Conservation (phyloP, 2,329 filamentous ascomycete genomes). For the Helotiales sp. region DNA sequence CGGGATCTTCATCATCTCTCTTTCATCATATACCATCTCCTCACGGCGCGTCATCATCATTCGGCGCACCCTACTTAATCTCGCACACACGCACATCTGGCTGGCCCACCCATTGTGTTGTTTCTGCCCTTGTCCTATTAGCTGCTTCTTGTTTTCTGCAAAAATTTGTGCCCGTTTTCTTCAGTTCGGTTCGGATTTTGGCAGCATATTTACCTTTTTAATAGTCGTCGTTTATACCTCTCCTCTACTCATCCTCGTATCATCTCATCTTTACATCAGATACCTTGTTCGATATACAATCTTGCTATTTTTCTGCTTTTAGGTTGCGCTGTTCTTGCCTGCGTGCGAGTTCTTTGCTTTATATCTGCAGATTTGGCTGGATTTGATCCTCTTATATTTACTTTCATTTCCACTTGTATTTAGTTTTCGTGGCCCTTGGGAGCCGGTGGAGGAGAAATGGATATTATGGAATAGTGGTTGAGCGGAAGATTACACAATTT, state of each 20-base stretch:
- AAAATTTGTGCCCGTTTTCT: constrained; percentile 18
- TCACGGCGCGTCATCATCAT: constrained; percentile 21
- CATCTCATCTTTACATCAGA: constrained; percentile 46
- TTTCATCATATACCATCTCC: constrained; percentile 33
- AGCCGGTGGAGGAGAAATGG: constrained; percentile 3
- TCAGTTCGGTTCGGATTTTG: not conserved
- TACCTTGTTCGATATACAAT: constrained; percentile 65
- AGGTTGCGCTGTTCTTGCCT: constrained; percentile 8
- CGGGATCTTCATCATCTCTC: constrained; percentile 37
- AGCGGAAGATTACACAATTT: constrained; percentile 11
- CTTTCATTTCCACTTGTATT: constrained; percentile 27
- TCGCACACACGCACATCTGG: constrained; percentile 40
- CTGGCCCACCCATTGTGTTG: constrained; percentile 44
- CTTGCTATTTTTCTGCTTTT: constrained; percentile 24
- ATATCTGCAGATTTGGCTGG: constrained; percentile 7
- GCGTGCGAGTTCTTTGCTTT: constrained; percentile 5
- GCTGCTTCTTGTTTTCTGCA: constrained; percentile 27
- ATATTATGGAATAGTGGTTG: not conserved
- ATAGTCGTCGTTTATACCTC: constrained; percentile 38
- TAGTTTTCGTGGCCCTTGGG: constrained; percentile 25
- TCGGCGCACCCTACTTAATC: constrained; percentile 39
- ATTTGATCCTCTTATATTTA: constrained; percentile 1
- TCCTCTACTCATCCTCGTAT: constrained; percentile 35
- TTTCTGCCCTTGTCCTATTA: constrained; percentile 43
- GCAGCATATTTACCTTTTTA: constrained; percentile 35